Conservation (phyloP, 2,329 filamentous ascomycete species). For the Thelonectria blattea region DNA sequence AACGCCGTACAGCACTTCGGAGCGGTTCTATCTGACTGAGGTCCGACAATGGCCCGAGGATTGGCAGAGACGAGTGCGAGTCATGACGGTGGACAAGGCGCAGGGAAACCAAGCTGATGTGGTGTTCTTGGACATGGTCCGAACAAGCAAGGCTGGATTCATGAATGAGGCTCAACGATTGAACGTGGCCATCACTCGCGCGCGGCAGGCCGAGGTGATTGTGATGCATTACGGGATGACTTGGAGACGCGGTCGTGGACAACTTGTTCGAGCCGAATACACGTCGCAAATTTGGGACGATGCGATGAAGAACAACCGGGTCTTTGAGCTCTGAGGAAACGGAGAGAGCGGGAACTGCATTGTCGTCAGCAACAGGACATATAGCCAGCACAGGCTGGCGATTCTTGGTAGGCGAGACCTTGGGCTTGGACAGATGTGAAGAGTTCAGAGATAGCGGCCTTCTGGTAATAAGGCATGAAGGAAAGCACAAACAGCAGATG, state of each 20-base stretch:
- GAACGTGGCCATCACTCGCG: constrained; percentile 54
- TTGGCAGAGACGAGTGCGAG: constrained; percentile 43
- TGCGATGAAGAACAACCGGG: constrained; percentile 28
- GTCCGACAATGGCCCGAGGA: constrained; percentile 38
- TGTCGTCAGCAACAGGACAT: neutral
- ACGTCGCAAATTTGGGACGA: constrained; percentile 43
- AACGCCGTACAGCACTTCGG: constrained; percentile 50
- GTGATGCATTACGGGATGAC: constrained; percentile 51
- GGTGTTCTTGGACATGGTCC: constrained; percentile 55
- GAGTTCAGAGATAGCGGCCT: neutral
- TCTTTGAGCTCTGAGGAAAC: constrained; percentile 29
- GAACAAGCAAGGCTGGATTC: constrained; percentile 46
- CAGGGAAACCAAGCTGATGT: constrained; percentile 57
- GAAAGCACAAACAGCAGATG: neutral
- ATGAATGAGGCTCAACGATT: constrained; percentile 52
- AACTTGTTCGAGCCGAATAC: constrained; percentile 29
- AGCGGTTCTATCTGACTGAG: constrained; percentile 43
- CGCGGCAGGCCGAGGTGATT: constrained; percentile 52
- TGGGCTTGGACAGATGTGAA: neutral
- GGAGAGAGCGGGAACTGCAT: neutral
- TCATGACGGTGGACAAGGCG: constrained; percentile 52
- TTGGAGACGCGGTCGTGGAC: constrained; percentile 17
- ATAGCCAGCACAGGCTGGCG: neutral
- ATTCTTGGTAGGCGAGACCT: neutral
- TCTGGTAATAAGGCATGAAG: neutral